Percentiles rank a stretch among this genome's conserved stretches.
Evolutionary conservation across 768 basidiomycete genomes (phyloP).

Genomic region (Neoboletus magnificus): DNA sequence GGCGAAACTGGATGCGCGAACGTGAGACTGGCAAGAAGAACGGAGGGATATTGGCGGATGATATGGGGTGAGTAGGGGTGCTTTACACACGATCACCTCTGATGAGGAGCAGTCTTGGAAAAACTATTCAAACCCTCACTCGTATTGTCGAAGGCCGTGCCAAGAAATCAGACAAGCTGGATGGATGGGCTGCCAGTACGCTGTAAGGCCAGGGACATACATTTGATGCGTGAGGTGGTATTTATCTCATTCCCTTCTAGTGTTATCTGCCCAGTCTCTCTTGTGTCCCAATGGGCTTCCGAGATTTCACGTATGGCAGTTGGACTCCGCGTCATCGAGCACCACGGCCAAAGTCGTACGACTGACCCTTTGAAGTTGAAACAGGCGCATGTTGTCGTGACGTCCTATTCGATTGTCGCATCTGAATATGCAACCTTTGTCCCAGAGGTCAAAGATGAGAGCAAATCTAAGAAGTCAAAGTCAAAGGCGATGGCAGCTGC

Average conservation of each 20-base stretch:
- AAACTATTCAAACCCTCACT: conserved; percentile 88
- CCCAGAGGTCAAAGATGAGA: conserved; percentile 53
- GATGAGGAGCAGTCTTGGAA: conserved; percentile 56
- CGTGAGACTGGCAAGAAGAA: conserved; percentile 74
- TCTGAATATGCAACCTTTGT: conserved; percentile 66
- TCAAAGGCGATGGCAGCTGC: conserved; percentile 28
- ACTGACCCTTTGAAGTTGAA: conserved; percentile 56
- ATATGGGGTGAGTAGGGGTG: conserved; percentile 62
- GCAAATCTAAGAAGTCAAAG: conserved; percentile 43
- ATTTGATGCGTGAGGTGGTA: neutral
- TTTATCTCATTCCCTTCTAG: conserved; percentile 37
- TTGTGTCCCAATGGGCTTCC: conserved; percentile 87
- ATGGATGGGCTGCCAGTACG: conserved; percentile 69
- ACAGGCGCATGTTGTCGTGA: conserved; percentile 71
- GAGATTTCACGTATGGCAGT: conserved; percentile 76
- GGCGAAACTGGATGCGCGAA: conserved; percentile 82
- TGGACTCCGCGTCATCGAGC: conserved; percentile 67
- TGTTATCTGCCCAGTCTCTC: conserved; percentile 81
- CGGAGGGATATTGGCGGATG: conserved; percentile 91
- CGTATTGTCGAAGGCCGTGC: conserved; percentile 83
- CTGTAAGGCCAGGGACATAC: conserved; percentile 45
- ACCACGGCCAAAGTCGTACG: conserved; percentile 77
- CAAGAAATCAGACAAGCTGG: conserved; percentile 61
- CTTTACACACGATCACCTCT: neutral
- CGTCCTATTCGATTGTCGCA: conserved; percentile 81